Base-by-base conservation (phyloP, 2,329 filamentous ascomycete genomes). In the Meredithiella fracta region DNA sequence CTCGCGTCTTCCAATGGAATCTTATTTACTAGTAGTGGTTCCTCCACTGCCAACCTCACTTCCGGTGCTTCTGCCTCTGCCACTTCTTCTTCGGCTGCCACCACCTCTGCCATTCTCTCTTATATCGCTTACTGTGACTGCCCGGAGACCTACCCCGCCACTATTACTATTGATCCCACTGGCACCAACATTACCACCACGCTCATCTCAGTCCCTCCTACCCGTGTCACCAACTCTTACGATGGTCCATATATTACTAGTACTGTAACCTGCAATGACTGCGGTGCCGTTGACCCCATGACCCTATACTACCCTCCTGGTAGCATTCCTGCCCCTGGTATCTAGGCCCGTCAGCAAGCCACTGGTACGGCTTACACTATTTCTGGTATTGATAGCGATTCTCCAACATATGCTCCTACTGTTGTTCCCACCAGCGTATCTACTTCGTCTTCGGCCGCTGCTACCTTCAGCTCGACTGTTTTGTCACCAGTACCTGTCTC, bases 221-320 rank as follows among this genome's bases (percentile, higher is more conserved):
- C 52, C 2, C 51, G 17, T 3, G 56, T 58, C 1, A 58, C 56
- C 11, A 58, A 58, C 56, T 42, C 56, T 2, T 58, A 51, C 8
- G n/a, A 37, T 2, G 56, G 56, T 14, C 56, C 56, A 8, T 58
- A 47, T 29, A 37, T 50, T 2, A 58, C 56, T 11, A 55, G 52
- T 2, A 58, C 47, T 11, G 15, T 58, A 0, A 17, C 38, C 47
- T 58, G 56, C n/a, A 47, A 53, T 9, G 22, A 58, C 47, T 58
- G 56, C 29, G 56, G 53, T 17, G 52, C 50, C 7, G 55, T 23
- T 26, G 52, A 58, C 1, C 29, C 25, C 3, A 51, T 58, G 52
- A 58, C 56, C 1, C 23, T 58, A 11, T 58, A 55, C 25, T 58
- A 55, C 52, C 56, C 56, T 47, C 56, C 56, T 1, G 53, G 56